Conservation (phyloP, 192 early-diverging fungal genomes). For the Fimicolochytrium jonesii region DNA sequence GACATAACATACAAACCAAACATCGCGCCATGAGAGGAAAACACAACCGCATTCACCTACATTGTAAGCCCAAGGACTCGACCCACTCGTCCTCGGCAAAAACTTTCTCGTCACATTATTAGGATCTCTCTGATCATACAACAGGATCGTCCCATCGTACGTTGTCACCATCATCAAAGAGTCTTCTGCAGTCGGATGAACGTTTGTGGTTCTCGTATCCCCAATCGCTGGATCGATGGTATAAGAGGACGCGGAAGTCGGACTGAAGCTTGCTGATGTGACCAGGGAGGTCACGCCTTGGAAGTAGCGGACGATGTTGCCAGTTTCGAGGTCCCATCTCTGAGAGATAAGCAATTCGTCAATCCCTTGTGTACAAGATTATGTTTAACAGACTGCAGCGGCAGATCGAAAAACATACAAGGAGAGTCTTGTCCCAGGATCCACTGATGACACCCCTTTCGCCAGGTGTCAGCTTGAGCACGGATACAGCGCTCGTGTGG, state of each 20-base stretch:
- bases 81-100: background rate
- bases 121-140: slow-evolving; percentile 34
- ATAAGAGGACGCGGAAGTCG: slow-evolving; percentile 30
- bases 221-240: background rate
- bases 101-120: slow-evolving; percentile 28
- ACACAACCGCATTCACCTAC: too few species aligned
- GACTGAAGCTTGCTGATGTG: slow-evolving; percentile 69
- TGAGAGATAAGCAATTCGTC: too few species aligned
- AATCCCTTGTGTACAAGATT: too few species aligned
- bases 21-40: too few species aligned
- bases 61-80: slow-evolving; percentile 20
- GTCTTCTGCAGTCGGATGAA: slow-evolving; percentile 12
- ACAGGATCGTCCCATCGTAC: slow-evolving; percentile 37
- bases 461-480: slow-evolving; percentile 72
- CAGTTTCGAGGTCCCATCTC: slow-evolving; percentile 81
- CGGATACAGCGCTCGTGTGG: slow-evolving; percentile 82
- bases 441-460: slow-evolving; percentile 83
- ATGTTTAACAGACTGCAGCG: background rate
- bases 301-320: slow-evolving; percentile 64
- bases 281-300: slow-evolving; percentile 77
- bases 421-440: slow-evolving; percentile 86
- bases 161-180: slow-evolving; percentile 29
- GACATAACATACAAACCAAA: too few species aligned
- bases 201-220: background rate
- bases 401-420: too few species aligned